Conservation (phyloP, 164 flowering plant species). For the Tetrastigma voinierianum region DNA sequence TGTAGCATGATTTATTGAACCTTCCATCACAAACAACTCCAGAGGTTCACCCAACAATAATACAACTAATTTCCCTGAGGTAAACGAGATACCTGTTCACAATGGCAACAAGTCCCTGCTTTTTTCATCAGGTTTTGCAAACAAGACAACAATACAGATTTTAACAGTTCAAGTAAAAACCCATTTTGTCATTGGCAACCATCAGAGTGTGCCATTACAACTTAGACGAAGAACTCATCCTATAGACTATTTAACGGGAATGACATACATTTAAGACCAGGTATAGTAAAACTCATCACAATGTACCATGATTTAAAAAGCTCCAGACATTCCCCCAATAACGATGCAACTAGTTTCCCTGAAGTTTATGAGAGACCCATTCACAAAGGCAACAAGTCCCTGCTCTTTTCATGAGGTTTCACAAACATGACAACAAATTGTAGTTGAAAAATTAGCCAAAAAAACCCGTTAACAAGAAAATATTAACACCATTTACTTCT, state of each 20-base stretch:
- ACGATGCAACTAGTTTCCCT: constrained; percentile 28
- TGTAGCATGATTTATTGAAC: constrained; percentile 56
- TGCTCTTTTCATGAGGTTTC: constrained; percentile 38
- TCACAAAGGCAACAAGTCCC: constrained; percentile 25
- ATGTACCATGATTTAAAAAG: too few species aligned
- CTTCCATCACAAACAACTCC: constrained; percentile 28
- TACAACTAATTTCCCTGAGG: constrained; percentile 43
- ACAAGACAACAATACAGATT: background rate
- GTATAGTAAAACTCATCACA: too few species aligned
- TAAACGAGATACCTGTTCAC: constrained; percentile 44
- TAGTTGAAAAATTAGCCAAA: too few species aligned
- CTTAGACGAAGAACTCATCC: too few species aligned
- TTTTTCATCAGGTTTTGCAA: constrained; percentile 40
- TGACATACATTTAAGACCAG: too few species aligned
- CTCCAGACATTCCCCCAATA: constrained; percentile 38
- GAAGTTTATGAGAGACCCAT: constrained; percentile 25
- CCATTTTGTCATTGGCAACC: too few species aligned
- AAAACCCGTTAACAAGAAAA: too few species aligned
- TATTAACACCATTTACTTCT: too few species aligned
- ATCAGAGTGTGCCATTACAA: constrained; percentile 20
- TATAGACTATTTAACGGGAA: too few species aligned
- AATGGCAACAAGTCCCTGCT: constrained; percentile 43
- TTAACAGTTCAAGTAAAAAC: too few species aligned
- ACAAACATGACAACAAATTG: background rate
- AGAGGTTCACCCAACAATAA: constrained; percentile 62